Conservation (phyloP, 495 filamentous ascomycete species). For the Parachaetomium inaequale region DNA sequence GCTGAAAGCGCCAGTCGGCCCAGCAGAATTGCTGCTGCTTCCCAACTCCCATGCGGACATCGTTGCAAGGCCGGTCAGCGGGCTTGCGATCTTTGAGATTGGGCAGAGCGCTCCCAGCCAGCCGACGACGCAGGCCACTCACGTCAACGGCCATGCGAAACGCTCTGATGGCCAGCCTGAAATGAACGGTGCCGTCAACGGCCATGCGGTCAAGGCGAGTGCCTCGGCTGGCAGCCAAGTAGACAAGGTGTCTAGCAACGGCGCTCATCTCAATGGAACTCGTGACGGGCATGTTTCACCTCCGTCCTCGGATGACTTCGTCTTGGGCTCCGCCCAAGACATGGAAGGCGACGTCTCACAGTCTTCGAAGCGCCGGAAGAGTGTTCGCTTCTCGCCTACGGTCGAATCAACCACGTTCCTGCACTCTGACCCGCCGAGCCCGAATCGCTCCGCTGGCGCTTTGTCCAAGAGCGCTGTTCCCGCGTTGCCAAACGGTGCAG, state of each 20-base stretch:
- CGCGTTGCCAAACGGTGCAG: not conserved
- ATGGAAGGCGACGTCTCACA: not conserved
- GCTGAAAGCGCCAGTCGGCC: slow-evolving; percentile 28
- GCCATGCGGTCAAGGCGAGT: slow-evolving; percentile 23
- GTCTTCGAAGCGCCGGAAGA: slow-evolving; percentile 48
- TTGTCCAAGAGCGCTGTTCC: not conserved
- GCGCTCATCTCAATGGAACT: not conserved
- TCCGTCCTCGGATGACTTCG: slow-evolving; percentile 8
- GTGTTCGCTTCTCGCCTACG: slow-evolving; percentile 60
- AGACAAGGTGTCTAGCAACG: not conserved
- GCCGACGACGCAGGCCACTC: not conserved
- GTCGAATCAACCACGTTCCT: slow-evolving; percentile 56
- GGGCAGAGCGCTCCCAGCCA: not conserved
- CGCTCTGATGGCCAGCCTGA: not conserved
- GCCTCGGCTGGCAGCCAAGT: slow-evolving; percentile 9
- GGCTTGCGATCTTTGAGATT: not conserved
- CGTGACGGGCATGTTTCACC: slow-evolving; percentile 11
- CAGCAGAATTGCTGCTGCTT: slow-evolving; percentile 29
- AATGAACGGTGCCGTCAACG: not conserved
- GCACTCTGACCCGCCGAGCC: slow-evolving; percentile 46
- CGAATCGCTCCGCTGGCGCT: slow-evolving; percentile 16
- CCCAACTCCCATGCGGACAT: slow-evolving; percentile 32
- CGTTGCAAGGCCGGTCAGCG: slow-evolving; percentile 3
- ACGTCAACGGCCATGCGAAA: not conserved
- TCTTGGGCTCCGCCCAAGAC: not conserved